Percentiles rank a stretch among this genome's conserved stretches.
Conservation (phyloP, 352 stramenopile genomes). For the Blastocystis sp. region DNA sequence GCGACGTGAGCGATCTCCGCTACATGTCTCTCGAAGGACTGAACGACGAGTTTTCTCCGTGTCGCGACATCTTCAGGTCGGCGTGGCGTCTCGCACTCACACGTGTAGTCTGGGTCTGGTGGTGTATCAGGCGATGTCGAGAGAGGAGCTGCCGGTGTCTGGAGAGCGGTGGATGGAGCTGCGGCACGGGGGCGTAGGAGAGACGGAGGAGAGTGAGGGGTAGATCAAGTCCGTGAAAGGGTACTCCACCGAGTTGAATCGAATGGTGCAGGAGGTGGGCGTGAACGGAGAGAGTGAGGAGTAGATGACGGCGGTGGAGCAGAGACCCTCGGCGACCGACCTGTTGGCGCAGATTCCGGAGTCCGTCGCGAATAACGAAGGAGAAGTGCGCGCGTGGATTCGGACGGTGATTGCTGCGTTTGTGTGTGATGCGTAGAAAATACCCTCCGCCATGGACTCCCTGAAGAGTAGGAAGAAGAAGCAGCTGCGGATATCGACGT, state of each 20-base stretch:
- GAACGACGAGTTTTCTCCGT: conserved; percentile 13
- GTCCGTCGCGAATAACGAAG: neutral
- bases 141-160: conserved; percentile 18
- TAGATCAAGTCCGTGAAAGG: conserved; percentile 11
- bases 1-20: conserved; percentile 9
- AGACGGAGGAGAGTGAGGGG: neutral
- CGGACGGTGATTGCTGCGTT: neutral
- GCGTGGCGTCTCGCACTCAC: neutral
- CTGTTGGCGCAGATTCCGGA: neutral
- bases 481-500: neutral
- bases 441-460: neutral
- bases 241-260: conserved; percentile 44
- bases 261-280: conserved; percentile 36
- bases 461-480: conserved; percentile 33
- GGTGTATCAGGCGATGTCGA: conserved; percentile 1
- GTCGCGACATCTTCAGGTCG: conserved; percentile 15
- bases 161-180: conserved; percentile 36
- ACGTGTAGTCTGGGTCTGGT: conserved; percentile 26
- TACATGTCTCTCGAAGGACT: conserved; percentile 53
- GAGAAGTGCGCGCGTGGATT: conserved; percentile 1
- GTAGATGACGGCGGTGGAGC: conserved; percentile 27
- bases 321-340: neutral
- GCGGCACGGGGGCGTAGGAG: conserved; percentile 3
- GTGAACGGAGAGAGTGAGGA: neutral
- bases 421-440: neutral